phyloP scores from a whole-genome alignment of 2,329 filamentous ascomycete genomes.

The Trichoderma afroharzianum region DNA sequence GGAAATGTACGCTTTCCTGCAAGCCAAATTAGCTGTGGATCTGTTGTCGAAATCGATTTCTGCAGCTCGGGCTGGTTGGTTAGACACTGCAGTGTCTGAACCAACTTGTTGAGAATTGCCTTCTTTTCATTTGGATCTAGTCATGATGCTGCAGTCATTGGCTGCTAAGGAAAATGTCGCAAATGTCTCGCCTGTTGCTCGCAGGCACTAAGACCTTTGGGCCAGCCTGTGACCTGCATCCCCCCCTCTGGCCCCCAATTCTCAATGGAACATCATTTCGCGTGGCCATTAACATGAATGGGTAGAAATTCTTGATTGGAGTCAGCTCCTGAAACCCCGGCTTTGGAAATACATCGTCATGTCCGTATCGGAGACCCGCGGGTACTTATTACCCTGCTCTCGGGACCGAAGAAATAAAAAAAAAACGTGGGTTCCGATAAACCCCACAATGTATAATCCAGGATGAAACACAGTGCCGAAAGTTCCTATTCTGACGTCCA shows the following conservation, averaged over 20 bases:
- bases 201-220: not conserved
- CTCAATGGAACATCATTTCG: not conserved
- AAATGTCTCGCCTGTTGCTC: not conserved
- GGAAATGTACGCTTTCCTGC: slow-evolving; percentile 2
- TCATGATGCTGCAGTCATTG: slow-evolving; percentile 3
- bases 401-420: not conserved
- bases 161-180: not conserved
- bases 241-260: not conserved
- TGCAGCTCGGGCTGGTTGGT: not conserved
- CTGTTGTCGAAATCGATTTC: not conserved
- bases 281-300: not conserved
- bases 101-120: not conserved
- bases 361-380: slow-evolving; percentile 2
- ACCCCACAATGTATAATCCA: slow-evolving; percentile 6
- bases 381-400: not conserved
- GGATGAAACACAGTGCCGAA: slow-evolving; percentile 12
- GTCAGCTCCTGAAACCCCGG: not conserved
- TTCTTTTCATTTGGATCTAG: not conserved
- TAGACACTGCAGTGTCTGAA: not conserved
- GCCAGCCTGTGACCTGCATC: not conserved
- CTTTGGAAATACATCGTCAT: not conserved
- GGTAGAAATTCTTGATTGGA: not conserved
- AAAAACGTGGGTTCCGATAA: slow-evolving; percentile 11
- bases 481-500: not conserved
- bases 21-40: slow-evolving; percentile 12